phyloP scores from a whole-genome alignment of 2,329 filamentous ascomycete genomes.

The Cucurbitaria berberidis region DNA sequence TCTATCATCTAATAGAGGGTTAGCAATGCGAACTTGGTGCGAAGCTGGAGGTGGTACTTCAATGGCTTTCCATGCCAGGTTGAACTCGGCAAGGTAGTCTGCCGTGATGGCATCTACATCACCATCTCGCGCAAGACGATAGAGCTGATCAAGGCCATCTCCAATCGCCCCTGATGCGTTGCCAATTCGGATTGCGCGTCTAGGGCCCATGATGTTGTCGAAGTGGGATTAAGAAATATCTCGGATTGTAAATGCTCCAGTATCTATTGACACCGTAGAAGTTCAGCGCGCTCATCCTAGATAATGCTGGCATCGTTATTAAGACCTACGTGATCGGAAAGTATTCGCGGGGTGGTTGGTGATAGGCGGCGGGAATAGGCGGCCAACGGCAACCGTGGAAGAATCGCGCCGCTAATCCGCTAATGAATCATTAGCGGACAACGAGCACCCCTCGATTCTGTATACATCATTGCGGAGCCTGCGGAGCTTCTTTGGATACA shows the following conservation, averaged over 20 bases:
- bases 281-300: too few species aligned
- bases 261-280: too few species aligned
- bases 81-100: slow-evolving; percentile 47
- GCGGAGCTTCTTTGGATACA: slow-evolving; percentile 1
- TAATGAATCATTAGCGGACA: slow-evolving; percentile 1
- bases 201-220: background rate
- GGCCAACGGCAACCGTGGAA: too few species aligned
- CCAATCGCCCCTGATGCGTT: slow-evolving; percentile 42
- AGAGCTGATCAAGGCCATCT: slow-evolving; percentile 47
- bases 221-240: background rate
- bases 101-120: slow-evolving; percentile 61
- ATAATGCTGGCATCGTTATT: too few species aligned
- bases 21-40: background rate
- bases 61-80: slow-evolving; percentile 37
- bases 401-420: too few species aligned
- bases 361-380: background rate
- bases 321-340: too few species aligned
- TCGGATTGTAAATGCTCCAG: background rate
- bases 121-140: slow-evolving; percentile 64
- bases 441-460: background rate
- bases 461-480: background rate
- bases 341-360: background rate
- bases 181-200: slow-evolving; percentile 40
- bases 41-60: background rate
- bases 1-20: slow-evolving; percentile 27